phyloP scores from a whole-genome alignment of 108 stramenopile genomes.

The Nannochloropsis gaditana region DNA sequence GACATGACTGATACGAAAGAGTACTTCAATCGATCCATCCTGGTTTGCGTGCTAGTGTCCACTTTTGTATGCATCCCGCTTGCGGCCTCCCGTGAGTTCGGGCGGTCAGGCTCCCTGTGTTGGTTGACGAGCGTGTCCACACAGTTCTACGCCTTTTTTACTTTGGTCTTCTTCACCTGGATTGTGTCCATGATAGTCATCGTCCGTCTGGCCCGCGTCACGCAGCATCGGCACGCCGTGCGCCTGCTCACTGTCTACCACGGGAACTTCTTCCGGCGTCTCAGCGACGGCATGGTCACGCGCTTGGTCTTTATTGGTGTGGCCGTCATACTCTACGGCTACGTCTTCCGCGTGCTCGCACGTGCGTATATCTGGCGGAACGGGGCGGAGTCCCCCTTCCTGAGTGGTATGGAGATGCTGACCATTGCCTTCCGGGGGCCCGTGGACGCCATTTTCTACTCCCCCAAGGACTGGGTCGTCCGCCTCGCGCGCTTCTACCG shows the following conservation, averaged over 20 bases:
- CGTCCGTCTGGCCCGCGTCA: constrained; percentile 3
- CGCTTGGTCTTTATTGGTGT: neutral
- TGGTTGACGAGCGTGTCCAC: neutral
- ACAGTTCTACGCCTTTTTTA: neutral
- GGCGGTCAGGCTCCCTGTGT: neutral
- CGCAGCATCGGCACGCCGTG: constrained; percentile 7
- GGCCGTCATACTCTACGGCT: neutral
- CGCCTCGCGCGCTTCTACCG: neutral
- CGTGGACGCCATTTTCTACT: neutral
- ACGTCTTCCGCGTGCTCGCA: neutral
- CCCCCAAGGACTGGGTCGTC: neutral
- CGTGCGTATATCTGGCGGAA: neutral
- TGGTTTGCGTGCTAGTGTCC: neutral
- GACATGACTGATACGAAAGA: neutral
- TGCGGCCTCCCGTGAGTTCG: neutral
- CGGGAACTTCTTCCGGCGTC: neutral
- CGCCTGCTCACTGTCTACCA: constrained; percentile 2
- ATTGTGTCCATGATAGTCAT: neutral
- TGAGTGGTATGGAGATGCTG: neutral
- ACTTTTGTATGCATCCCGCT: neutral
- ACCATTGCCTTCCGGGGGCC: neutral
- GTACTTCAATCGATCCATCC: neutral
- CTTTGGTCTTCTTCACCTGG: neutral
- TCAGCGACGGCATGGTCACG: neutral
- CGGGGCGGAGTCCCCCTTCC: neutral